A percentile compares a stretch with the other conserved stretches of the same genome.
Conservation (phyloP, 2,329 filamentous ascomycete species). For the Lachnellula arida region DNA sequence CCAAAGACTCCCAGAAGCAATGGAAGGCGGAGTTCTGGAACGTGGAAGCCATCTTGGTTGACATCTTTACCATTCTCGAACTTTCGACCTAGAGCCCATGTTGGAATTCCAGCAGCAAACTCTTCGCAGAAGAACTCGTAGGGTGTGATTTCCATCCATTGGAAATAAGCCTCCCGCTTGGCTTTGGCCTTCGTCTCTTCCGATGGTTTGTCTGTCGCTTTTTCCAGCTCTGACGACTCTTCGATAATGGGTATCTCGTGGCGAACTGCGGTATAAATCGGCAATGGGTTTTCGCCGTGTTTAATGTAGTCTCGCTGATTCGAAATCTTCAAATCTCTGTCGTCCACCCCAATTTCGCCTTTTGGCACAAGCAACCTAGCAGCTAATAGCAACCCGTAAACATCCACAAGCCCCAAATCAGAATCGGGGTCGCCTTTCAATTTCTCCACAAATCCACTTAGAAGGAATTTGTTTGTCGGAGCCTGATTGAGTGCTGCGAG, state of each 20-base stretch:
- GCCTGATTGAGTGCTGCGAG: constrained; percentile 77
- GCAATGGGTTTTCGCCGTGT: constrained; percentile 76
- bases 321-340: constrained; percentile 83
- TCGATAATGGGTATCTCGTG: constrained; percentile 81
- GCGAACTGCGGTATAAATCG: constrained; percentile 91
- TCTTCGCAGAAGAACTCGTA: constrained; percentile 97
- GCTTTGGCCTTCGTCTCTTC: constrained; percentile 48
- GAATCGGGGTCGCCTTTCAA: constrained; percentile 75
- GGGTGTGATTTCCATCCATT: constrained; percentile 95
- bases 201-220: constrained; percentile 32
- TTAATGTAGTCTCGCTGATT: constrained; percentile 75
- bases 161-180: constrained; percentile 79
- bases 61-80: constrained; percentile 70
- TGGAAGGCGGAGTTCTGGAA: constrained; percentile 81
- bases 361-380: constrained; percentile 81
- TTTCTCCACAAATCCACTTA: constrained; percentile 88
- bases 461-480: constrained; percentile 87
- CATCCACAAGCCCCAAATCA: constrained; percentile 85
- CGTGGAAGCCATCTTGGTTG: constrained; percentile 59
- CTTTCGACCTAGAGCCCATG: constrained; percentile 82
- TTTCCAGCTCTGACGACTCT: constrained; percentile 35
- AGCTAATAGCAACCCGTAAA: constrained; percentile 83
- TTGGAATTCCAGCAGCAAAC: constrained; percentile 84
- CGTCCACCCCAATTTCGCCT: constrained; percentile 72
- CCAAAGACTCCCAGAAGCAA: constrained; percentile 93